phyloP scores from a whole-genome alignment of 2,329 filamentous ascomycete species.

The Hymenotorrendiella dingleyae region DNA sequence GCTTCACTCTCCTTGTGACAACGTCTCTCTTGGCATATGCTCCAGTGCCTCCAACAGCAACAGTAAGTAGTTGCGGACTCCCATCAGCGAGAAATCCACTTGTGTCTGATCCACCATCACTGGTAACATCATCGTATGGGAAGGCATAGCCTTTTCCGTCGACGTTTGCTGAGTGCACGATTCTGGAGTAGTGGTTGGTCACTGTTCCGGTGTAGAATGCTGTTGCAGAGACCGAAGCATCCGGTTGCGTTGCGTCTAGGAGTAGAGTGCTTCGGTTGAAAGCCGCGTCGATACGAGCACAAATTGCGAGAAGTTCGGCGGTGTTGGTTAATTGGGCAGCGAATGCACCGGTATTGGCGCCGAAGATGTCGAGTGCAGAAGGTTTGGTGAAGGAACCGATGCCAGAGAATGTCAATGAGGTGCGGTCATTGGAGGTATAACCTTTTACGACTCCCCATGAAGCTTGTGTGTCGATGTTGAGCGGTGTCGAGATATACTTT shows the following conservation, averaged over 20 bases:
- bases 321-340: slow-evolving; percentile 27
- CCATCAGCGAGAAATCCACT: slow-evolving; percentile 54
- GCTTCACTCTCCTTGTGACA: no score
- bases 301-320: slow-evolving; percentile 50
- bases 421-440: slow-evolving; percentile 14
- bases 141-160: slow-evolving; percentile 63
- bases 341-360: slow-evolving; percentile 58
- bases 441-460: slow-evolving; percentile 48
- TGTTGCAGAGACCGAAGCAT: slow-evolving; percentile 40
- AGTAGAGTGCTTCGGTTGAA: slow-evolving; percentile 70
- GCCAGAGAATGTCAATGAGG: slow-evolving; percentile 37
- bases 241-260: slow-evolving; percentile 44
- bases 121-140: slow-evolving; percentile 64
- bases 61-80: slow-evolving; percentile 9
- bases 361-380: slow-evolving; percentile 56
- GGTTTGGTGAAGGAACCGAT: slow-evolving; percentile 49
- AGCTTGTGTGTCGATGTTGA: slow-evolving; percentile 62
- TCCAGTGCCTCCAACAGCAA: slow-evolving; percentile 20
- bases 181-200: slow-evolving; percentile 63
- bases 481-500: slow-evolving; percentile 33
- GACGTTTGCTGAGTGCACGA: slow-evolving; percentile 55
- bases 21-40: no score
- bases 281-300: slow-evolving; percentile 68
- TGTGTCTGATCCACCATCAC: slow-evolving; percentile 50
- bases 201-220: slow-evolving; percentile 47